phyloP scores from a whole-genome alignment of 768 basidiomycete species.

The Pleurotus tuoliensis region DNA sequence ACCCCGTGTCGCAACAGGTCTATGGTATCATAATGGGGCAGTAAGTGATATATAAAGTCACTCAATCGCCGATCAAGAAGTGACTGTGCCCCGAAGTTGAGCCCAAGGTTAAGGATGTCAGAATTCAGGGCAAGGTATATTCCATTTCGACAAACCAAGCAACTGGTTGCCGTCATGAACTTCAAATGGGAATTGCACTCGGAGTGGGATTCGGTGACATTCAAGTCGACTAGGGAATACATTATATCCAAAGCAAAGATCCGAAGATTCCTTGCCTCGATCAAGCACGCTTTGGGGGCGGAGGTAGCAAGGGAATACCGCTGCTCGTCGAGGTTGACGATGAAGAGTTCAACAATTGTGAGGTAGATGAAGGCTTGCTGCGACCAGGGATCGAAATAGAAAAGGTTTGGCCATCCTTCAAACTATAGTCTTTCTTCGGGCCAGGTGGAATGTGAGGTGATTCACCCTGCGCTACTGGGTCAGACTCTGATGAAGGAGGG shows the following conservation, averaged over 20 bases:
- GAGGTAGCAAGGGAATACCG: constrained; percentile 70
- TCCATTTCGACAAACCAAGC: neutral
- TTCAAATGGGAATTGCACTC: no score
- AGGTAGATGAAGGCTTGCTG: constrained; percentile 32
- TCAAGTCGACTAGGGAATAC: no score
- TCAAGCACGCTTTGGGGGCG: constrained; percentile 59
- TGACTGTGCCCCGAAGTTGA: constrained; percentile 1
- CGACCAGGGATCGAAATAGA: constrained; percentile 89
- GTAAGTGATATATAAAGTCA: neutral
- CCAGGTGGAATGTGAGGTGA: constrained; percentile 73
- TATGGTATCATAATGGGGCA: neutral
- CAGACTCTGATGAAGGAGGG: constrained; percentile 38
- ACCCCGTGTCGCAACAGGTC: neutral
- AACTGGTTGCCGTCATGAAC: no score
- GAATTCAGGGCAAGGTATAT: neutral
- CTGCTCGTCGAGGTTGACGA: constrained; percentile 23
- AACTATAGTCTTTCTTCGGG: constrained; percentile 89
- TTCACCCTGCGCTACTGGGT: constrained; percentile 22
- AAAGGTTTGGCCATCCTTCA: constrained; percentile 95
- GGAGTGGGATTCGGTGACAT: no score
- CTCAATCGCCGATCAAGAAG: constrained; percentile 2
- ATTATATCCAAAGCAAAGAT: neutral
- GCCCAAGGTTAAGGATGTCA: neutral
- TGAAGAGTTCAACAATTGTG: constrained; percentile 35
- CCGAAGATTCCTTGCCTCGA: neutral